Evolutionary conservation across 106 monocot species (phyloP), one percentile per base, ranked within the genome.

Genomic region (Dendrobium chrysotoxum): DNA sequence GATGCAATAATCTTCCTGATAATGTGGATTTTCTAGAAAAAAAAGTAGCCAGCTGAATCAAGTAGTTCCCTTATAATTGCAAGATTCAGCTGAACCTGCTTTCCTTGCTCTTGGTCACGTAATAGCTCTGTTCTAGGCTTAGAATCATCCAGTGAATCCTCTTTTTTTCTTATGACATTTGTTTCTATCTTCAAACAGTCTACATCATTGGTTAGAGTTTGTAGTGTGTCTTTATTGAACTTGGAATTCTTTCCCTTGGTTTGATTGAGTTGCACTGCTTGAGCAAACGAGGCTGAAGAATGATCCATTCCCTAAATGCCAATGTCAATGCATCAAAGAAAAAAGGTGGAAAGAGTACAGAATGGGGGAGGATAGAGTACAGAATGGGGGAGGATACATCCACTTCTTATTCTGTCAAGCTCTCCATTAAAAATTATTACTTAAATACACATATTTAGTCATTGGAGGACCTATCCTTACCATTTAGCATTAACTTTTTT

Each of bases 341-440:
- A 54, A 54, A 18, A 54, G 13, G 15, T 15, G 18, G 54, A 16
- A 54, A 54, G 54, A 54, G 11, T 18, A 16, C 54, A 16, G 54
- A 54, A 54, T n/a, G n/a, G n/a, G n/a, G n/a, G n/a, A n/a, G n/a
- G n/a, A n/a, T n/a, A n/a, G n/a, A n/a, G n/a, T n/a, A n/a, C n/a
- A n/a, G n/a, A n/a, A n/a, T 16, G 78, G 17, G 42, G 8, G 23
- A 92, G 94, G 97, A 98, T 98, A 94, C 97, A 98, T 81, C 97
- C 97, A 84, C 91, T 98, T 88, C 94, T 88, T 85, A 98, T 98
- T 77, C 97, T 81, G 81, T 98, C 97, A 13, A 98, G 81, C 84
- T 98, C 97, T 82, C 97, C 97, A 75, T 98, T 98, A 80, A 98
- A 98, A 85, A 98, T 88, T 50, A 98, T 91, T 39, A 98, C n/a